These are phyloP conservation scores for Nitzschia sp. DNA, from an alignment of 108 stramenopile genomes.

Conservation along the genomic window DNA sequence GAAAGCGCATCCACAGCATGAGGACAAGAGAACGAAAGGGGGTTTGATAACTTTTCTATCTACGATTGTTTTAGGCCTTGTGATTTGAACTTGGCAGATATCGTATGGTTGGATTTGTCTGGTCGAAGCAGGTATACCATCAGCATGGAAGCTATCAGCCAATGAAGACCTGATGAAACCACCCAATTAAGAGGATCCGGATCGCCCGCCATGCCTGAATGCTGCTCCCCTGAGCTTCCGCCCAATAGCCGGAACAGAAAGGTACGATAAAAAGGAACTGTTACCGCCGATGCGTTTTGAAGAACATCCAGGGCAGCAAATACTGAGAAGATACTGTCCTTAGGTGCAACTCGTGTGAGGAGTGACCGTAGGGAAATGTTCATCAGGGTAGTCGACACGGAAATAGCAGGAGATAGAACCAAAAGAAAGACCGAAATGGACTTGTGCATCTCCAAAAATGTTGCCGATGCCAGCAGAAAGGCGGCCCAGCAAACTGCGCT, in stretches of 20 bases:
- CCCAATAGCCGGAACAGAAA: slow-evolving; percentile 49
- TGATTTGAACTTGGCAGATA: background rate
- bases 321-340: slow-evolving; percentile 70
- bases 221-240: background rate
- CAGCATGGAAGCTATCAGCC: slow-evolving; percentile 41
- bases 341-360: slow-evolving; percentile 61
- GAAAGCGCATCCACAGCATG: slow-evolving; percentile 3
- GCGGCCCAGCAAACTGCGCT: slow-evolving; percentile 44
- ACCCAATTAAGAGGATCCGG: slow-evolving; percentile 74
- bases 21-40: background rate
- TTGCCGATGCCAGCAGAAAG: slow-evolving; percentile 46
- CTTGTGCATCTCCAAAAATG: slow-evolving; percentile 40
- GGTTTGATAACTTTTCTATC: background rate
- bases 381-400: slow-evolving; percentile 51
- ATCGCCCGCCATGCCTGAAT: slow-evolving; percentile 63
- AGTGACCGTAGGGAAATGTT: slow-evolving; percentile 57
- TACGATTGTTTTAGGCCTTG: background rate
- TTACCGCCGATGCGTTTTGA: slow-evolving; percentile 67
- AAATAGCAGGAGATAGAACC: slow-evolving; percentile 50
- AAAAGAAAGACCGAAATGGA: slow-evolving; percentile 40
- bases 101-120: background rate
- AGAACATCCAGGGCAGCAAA: slow-evolving; percentile 78
- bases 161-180: slow-evolving; percentile 53
- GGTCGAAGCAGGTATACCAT: slow-evolving; percentile 38
- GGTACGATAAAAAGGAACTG: slow-evolving; percentile 82